Evolutionary conservation across 2,329 filamentous ascomycete species (phyloP).

Genomic region (Sordariomycetes sp.): DNA sequence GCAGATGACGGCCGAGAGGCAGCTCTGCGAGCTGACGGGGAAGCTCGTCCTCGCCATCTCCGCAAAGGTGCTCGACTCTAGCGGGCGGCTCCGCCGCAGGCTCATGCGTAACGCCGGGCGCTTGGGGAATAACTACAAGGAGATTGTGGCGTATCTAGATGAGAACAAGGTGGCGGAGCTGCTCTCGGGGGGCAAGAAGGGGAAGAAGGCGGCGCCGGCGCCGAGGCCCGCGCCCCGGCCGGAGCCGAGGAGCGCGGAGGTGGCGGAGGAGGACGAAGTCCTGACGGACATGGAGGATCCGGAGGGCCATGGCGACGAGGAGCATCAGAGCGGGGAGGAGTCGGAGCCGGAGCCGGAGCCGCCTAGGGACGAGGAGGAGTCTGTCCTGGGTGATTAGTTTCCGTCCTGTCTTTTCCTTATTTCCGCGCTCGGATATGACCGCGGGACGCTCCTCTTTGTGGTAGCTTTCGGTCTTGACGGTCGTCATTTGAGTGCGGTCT

Average conservation of each 20-base stretch:
- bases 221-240: slow-evolving; percentile 33
- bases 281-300: slow-evolving; percentile 16
- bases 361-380: not conserved
- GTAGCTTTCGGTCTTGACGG: not conserved
- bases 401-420: slow-evolving; percentile 8
- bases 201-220: slow-evolving; percentile 15
- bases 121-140: slow-evolving; percentile 75
- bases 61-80: slow-evolving; percentile 59
- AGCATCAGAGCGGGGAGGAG: slow-evolving; percentile 25
- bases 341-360: not conserved
- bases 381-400: slow-evolving; percentile 2
- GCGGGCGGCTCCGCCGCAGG: slow-evolving; percentile 53
- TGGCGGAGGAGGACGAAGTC: slow-evolving; percentile 15
- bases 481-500: slow-evolving; percentile 1
- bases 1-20: slow-evolving; percentile 68
- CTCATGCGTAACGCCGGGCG: slow-evolving; percentile 68
- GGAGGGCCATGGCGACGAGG: slow-evolving; percentile 17
- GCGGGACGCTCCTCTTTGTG: not conserved
- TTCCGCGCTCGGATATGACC: too few relatives aligned
- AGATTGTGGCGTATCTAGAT: slow-evolving; percentile 71
- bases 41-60: slow-evolving; percentile 74
- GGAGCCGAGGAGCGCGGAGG: slow-evolving; percentile 36
- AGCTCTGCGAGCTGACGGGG: slow-evolving; percentile 71
- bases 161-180: slow-evolving; percentile 39
- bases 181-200: slow-evolving; percentile 21